A percentile compares a stretch with the other conserved stretches of the same genome.
Conservation (phyloP, 2,329 filamentous ascomycete genomes). For the Scedosporium dehoogii region DNA sequence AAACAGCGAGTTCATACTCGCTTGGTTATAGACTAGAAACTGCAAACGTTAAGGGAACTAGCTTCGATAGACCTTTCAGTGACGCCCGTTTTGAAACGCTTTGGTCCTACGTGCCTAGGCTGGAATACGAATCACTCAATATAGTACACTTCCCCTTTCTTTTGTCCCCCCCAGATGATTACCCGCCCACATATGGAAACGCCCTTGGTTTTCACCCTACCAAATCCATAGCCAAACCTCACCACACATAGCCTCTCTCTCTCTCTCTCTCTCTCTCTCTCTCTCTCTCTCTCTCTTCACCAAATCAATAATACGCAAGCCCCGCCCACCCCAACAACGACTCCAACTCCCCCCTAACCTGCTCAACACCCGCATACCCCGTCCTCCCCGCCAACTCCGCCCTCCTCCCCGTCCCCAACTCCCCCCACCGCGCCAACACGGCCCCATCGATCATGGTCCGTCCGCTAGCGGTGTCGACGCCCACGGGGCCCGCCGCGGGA, state of each 20-base stretch:
- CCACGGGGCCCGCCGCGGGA: slow-evolving; percentile 36
- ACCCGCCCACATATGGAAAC: neutral
- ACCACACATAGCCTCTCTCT: neutral
- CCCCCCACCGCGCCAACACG: slow-evolving; percentile 65
- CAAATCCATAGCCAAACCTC: neutral
- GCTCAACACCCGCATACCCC: slow-evolving; percentile 54
- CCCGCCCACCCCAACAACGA: slow-evolving; percentile 53
- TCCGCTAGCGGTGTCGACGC: slow-evolving; percentile 48
- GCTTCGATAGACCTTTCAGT: too few species aligned
- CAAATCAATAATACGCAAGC: slow-evolving; percentile 34
- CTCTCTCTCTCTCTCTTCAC: neutral
- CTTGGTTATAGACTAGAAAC: too few species aligned
- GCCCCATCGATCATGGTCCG: slow-evolving; percentile 68
- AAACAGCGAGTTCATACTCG: neutral
- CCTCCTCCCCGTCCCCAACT: slow-evolving; percentile 61
- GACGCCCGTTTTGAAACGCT: neutral
- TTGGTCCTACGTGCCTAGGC: neutral
- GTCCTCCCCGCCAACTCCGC: slow-evolving; percentile 66
- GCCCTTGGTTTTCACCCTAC: neutral
- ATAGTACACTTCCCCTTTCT: neutral
- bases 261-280: neutral
- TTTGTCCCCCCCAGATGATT: neutral
- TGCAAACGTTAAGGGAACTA: too few species aligned
- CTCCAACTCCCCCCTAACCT: slow-evolving; percentile 61
- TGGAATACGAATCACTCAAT: too few species aligned